phyloP scores from a whole-genome alignment of 2,329 filamentous ascomycete species.

The Colletotrichum caudatum region DNA sequence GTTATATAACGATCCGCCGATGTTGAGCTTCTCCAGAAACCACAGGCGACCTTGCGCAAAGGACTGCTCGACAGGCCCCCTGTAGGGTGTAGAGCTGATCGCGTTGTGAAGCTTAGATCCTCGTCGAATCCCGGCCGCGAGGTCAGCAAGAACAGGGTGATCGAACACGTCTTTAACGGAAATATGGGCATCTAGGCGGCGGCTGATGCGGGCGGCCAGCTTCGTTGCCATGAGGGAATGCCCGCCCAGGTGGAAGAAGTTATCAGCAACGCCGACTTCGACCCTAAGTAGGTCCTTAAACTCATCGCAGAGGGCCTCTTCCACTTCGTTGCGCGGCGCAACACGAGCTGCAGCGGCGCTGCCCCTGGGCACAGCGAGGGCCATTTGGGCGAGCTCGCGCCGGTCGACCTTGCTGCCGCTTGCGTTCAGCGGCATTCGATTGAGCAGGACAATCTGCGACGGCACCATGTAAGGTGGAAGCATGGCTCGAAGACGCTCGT shows the following conservation, averaged over 20 bases:
- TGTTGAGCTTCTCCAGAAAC: conserved; percentile 11
- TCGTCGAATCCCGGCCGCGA: neutral
- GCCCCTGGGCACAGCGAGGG: neutral
- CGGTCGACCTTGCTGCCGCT: conserved; percentile 48
- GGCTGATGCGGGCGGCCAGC: conserved; percentile 12
- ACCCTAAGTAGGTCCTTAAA: conserved; percentile 20
- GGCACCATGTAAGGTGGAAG: conserved; percentile 47
- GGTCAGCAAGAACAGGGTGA: neutral
- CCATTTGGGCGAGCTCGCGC: neutral
- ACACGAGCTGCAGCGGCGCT: neutral
- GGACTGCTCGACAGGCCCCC: conserved; percentile 5
- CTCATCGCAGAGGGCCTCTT: conserved; percentile 34
- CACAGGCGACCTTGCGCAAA: conserved; percentile 16
- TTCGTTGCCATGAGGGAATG: conserved; percentile 39
- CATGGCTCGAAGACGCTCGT: neutral
- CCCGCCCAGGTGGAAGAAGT: conserved; percentile 42
- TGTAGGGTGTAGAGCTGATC: neutral
- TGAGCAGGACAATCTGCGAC: conserved; percentile 42
- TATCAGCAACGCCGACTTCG: conserved; percentile 33
- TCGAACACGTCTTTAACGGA: conserved; percentile 40
- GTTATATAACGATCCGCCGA: neutral
- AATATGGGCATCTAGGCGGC: conserved; percentile 15
- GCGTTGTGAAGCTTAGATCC: neutral
- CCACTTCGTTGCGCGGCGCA: conserved; percentile 41
- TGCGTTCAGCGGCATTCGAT: conserved; percentile 45